Percentiles rank a stretch among this genome's conserved stretches.
phyloP scores from a whole-genome alignment of 129 eudicot species.

The Flaveria robusta region DNA sequence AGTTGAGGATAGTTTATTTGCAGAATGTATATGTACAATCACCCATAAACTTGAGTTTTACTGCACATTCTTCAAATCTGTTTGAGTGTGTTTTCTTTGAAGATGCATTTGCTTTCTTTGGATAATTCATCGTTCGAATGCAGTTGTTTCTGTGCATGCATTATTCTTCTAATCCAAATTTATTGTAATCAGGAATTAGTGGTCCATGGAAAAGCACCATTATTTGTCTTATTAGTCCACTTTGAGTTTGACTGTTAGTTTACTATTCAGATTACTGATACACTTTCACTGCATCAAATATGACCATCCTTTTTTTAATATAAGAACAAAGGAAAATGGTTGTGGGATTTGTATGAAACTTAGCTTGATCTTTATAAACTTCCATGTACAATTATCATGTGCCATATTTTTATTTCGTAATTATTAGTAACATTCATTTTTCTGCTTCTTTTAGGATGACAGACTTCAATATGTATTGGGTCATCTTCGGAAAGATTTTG shows the following conservation, averaged over 20 bases:
- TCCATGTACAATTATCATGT: conserved; percentile 3
- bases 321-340: conserved; percentile 12
- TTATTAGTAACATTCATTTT: conserved; percentile 24
- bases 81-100: conserved; percentile 11
- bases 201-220: conserved; percentile 4
- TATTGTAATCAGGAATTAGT: not conserved
- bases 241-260: conserved; percentile 2
- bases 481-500: conserved; percentile 78
- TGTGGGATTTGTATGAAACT: conserved; percentile 22
- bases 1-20: not conserved
- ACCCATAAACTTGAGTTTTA: conserved; percentile 7
- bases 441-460: conserved; percentile 59
- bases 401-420: not conserved
- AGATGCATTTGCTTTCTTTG: conserved; percentile 19
- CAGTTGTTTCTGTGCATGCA: conserved; percentile 7
- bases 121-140: conserved; percentile 17
- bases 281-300: not conserved
- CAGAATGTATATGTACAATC: not conserved
- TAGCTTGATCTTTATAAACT: conserved; percentile 25
- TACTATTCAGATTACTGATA: not conserved
- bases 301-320: conserved; percentile 1
- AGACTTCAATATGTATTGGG: conserved; percentile 79
- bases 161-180: not conserved
- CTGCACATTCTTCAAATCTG: not conserved
- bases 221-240: conserved; percentile 14